phyloP scores from a whole-genome alignment of 2,329 filamentous ascomycete species.

The Verticillium nonalfalfae region DNA sequence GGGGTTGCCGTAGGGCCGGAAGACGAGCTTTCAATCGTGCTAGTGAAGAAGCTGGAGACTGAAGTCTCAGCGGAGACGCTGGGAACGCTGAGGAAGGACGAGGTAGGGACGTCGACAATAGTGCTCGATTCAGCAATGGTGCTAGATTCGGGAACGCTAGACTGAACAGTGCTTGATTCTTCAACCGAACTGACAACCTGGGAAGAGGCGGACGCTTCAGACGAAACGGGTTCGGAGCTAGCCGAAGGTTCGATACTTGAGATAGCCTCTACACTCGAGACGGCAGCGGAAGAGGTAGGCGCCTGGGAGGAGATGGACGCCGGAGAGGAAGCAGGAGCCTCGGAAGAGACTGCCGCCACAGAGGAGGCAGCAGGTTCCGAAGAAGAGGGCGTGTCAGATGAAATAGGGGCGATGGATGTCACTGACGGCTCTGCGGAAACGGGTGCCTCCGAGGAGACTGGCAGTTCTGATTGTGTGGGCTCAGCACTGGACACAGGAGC shows the following conservation, averaged over 20 bases:
- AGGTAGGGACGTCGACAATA: background rate
- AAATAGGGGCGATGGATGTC: background rate
- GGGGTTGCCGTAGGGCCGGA: constrained; percentile 11
- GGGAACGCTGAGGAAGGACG: constrained; percentile 6
- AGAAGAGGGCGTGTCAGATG: background rate
- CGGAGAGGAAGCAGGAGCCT: background rate
- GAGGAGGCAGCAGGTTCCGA: background rate
- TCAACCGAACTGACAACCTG: constrained; percentile 2
- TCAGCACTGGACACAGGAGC: background rate
- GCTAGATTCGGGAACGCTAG: background rate
- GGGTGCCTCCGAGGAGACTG: background rate
- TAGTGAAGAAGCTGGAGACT: background rate
- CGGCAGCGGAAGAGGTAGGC: background rate
- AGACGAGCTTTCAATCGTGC: constrained; percentile 1
- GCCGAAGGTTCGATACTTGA: background rate
- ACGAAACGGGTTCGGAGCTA: background rate
- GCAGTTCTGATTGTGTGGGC: background rate
- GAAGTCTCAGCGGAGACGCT: constrained; percentile 7
- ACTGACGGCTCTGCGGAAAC: background rate
- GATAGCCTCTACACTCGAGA: background rate
- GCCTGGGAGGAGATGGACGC: background rate
- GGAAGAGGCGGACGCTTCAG: background rate
- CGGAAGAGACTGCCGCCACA: background rate
- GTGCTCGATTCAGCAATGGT: background rate
- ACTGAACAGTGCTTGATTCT: background rate